Percentiles rank a stretch among this genome's conserved stretches.
phyloP scores from a whole-genome alignment of 495 filamentous ascomycete species.

The Delitschia confertaspora region DNA sequence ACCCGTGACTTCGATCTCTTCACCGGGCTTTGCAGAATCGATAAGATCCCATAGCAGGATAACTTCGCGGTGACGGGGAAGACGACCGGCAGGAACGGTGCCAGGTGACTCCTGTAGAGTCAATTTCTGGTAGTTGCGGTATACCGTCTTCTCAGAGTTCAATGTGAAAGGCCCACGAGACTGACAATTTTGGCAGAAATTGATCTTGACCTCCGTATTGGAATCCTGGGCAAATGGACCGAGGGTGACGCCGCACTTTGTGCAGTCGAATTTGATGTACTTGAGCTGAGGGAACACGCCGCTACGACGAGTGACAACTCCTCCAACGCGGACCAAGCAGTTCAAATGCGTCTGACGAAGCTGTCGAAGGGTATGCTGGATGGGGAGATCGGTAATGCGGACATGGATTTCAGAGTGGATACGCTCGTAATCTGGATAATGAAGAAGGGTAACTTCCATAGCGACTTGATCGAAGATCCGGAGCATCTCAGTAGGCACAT shows the following conservation, averaged over 20 bases:
- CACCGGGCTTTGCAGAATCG: conserved; percentile 91
- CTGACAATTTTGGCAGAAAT: conserved; percentile 96
- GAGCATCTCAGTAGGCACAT: conserved; percentile 84
- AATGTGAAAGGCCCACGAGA: conserved; percentile 90
- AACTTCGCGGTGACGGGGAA: conserved; percentile 90
- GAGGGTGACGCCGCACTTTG: conserved; percentile 82
- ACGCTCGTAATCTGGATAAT: conserved; percentile 95
- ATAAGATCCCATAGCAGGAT: conserved; percentile 96
- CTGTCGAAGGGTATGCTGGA: conserved; percentile 93
- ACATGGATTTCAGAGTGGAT: conserved; percentile 98
- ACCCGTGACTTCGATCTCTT: conserved; percentile 95
- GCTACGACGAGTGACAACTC: conserved; percentile 91
- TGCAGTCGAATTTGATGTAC: conserved; percentile 94
- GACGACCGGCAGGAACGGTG: conserved; percentile 90
- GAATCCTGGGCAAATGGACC: conserved; percentile 97
- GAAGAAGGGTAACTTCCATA: conserved; percentile 86
- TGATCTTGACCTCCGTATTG: conserved; percentile 89
- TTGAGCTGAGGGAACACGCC: conserved; percentile 98
- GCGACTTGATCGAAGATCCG: conserved; percentile 96
- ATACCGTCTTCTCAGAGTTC: conserved; percentile 97
- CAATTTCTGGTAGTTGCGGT: conserved; percentile 96
- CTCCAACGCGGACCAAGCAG: conserved; percentile 87
- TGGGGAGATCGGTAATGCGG: conserved; percentile 87
- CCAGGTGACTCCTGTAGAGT: conserved; percentile 97
- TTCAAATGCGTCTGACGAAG: conserved; percentile 94